Evolutionary conservation across 495 filamentous ascomycete species (phyloP).

Genomic region (Trypethelium eluteriae): DNA sequence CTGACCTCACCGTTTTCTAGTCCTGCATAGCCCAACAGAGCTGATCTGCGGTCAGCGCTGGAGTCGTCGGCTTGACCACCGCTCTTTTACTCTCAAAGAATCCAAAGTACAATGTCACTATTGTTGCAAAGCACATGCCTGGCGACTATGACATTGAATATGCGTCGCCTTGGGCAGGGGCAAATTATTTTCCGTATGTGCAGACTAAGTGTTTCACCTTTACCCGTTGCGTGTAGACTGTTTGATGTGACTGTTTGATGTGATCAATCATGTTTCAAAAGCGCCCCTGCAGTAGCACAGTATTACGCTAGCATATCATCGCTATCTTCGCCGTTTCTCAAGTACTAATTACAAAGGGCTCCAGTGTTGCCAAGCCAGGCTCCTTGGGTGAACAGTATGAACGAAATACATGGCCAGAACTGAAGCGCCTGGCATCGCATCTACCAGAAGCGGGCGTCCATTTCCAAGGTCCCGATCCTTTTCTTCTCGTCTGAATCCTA

Average conservation of each 20-base stretch:
- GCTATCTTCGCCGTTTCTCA: background rate
- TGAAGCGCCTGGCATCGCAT: slow-evolving; percentile 46
- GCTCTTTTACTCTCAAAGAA: slow-evolving; percentile 73
- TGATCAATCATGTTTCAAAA: background rate
- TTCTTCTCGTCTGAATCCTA: background rate
- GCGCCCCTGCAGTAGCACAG: background rate
- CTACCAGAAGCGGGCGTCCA: slow-evolving; percentile 86
- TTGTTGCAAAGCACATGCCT: slow-evolving; percentile 94
- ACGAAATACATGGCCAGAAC: slow-evolving; percentile 37
- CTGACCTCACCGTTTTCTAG: background rate
- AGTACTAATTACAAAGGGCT: background rate
- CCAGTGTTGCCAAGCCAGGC: slow-evolving; percentile 47
- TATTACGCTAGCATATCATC: background rate
- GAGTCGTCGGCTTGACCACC: slow-evolving; percentile 86
- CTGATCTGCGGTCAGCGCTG: slow-evolving; percentile 54
- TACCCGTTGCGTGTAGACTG: background rate
- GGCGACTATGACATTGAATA: slow-evolving; percentile 98
- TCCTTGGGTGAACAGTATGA: slow-evolving; percentile 49
- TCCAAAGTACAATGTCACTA: slow-evolving; percentile 60
- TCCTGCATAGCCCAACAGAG: background rate
- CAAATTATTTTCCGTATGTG: slow-evolving; percentile 80
- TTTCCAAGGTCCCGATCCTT: slow-evolving; percentile 54
- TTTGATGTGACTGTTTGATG: background rate
- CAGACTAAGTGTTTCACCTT: slow-evolving; percentile 7
- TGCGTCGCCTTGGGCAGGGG: slow-evolving; percentile 89